Percentiles rank a stretch among this genome's conserved stretches.
phyloP scores from a whole-genome alignment of 129 eudicot species.

The Glebionis coronaria region DNA sequence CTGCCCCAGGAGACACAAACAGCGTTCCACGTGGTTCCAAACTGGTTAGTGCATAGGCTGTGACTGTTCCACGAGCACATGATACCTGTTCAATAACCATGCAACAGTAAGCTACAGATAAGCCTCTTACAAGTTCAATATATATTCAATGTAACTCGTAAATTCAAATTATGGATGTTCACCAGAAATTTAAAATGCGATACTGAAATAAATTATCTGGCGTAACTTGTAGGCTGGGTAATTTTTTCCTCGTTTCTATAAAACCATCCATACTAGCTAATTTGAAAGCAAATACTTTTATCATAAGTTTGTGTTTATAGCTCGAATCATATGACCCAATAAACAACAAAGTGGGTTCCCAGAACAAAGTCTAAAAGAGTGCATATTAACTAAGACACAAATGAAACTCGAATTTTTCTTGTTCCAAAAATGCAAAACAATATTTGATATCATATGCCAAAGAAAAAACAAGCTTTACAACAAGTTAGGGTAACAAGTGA shows the following conservation, averaged over 20 bases:
- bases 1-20: slow-evolving; percentile 90
- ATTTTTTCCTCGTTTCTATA: background rate
- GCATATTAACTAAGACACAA: background rate
- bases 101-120: slow-evolving; percentile 5
- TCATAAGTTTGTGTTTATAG: slow-evolving; percentile 3
- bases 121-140: background rate
- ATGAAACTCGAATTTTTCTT: slow-evolving; percentile 4
- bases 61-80: slow-evolving; percentile 74
- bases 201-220: background rate
- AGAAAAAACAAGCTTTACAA: slow-evolving; percentile 4
- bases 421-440: background rate
- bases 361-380: background rate
- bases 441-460: background rate
- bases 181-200: background rate
- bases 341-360: slow-evolving; percentile 7
- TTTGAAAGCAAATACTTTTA: slow-evolving; percentile 3
- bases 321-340: background rate
- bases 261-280: background rate
- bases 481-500: slow-evolving; percentile 2
- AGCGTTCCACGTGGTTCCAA: slow-evolving; percentile 97
- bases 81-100: slow-evolving; percentile 61
- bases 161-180: background rate
- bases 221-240: background rate
- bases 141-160: slow-evolving; percentile 1
- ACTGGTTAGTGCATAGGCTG: slow-evolving; percentile 84